Evolutionary conservation across 306 rosid genomes (phyloP).

Genomic region (Parietaria judaica): DNA sequence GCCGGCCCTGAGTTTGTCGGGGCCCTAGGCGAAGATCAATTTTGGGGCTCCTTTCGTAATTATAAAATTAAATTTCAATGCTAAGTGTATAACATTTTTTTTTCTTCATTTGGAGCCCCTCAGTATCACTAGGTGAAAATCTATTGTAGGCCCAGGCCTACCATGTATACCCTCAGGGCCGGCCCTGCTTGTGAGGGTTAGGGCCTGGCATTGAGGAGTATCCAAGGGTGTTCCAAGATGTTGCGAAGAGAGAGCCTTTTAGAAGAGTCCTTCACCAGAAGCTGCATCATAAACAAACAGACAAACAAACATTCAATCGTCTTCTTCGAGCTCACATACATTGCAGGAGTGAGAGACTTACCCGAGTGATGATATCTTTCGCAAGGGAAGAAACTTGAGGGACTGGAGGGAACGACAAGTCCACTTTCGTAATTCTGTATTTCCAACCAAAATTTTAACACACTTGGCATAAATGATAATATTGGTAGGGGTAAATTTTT

Average conservation of each 20-base stretch:
- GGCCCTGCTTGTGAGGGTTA: too few species aligned
- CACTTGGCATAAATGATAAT: too few species aligned
- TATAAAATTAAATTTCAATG: too few species aligned
- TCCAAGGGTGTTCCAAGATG: constrained; percentile 86
- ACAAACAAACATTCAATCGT: not conserved
- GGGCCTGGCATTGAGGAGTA: constrained; percentile 63
- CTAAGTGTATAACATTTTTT: too few species aligned
- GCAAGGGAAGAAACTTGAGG: constrained; percentile 62
- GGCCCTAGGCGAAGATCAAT: too few species aligned
- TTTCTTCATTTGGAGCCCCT: too few species aligned
- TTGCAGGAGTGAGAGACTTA: constrained; percentile 30
- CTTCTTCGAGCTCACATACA: not conserved
- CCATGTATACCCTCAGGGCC: too few species aligned
- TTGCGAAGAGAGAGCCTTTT: constrained; percentile 67
- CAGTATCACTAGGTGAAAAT: too few species aligned
- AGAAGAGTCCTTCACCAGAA: constrained; percentile 70
- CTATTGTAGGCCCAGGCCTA: too few species aligned
- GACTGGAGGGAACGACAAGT: constrained; percentile 49
- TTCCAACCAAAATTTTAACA: constrained; percentile 1
- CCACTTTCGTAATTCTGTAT: constrained; percentile 62
- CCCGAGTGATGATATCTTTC: constrained; percentile 56
- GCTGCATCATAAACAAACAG: constrained; percentile 45
- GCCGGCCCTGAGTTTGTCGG: too few species aligned
- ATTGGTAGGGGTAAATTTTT: too few species aligned
- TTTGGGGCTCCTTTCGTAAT: too few species aligned